phyloP scores from a whole-genome alignment of 179 eudicot species.

The Spinacia oleracea region DNA sequence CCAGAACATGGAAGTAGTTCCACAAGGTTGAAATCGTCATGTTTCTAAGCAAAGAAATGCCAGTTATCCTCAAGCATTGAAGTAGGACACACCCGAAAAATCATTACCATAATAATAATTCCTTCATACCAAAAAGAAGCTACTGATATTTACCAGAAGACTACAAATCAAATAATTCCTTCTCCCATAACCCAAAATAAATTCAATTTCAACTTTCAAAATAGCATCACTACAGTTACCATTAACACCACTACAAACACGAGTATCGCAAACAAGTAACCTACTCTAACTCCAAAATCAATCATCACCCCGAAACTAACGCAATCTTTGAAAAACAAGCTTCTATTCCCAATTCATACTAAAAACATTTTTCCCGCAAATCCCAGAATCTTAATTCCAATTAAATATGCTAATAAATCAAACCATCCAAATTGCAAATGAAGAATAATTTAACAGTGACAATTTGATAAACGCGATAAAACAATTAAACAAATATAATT shows the following conservation, averaged over 20 bases:
- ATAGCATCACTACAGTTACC: not conserved
- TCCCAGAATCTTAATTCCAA: not conserved
- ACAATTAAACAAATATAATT: not conserved
- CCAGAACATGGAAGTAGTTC: not conserved
- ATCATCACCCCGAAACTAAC: not conserved
- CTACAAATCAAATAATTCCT: not conserved
- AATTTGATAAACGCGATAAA: not conserved
- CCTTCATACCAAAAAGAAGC: not conserved
- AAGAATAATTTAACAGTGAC: not conserved
- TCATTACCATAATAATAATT: not conserved
- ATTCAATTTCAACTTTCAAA: not conserved
- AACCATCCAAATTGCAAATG: not conserved
- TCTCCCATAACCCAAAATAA: not conserved
- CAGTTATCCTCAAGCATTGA: not conserved
- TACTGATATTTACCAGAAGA: not conserved
- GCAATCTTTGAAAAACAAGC: not conserved
- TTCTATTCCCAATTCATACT: not conserved
- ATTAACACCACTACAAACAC: not conserved
- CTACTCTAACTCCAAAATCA: not conserved
- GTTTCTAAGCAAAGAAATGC: constrained; percentile 12
- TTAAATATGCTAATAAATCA: not conserved
- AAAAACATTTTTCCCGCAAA: not conserved
- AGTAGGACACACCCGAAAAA: not conserved
- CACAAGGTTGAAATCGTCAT: not conserved
- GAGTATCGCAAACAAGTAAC: not conserved